A percentile compares a stretch with the other conserved stretches of the same genome.
Evolutionary conservation across 2,329 filamentous ascomycete genomes (phyloP).

Genomic region (Neophaeococcomyces mojaviensis): DNA sequence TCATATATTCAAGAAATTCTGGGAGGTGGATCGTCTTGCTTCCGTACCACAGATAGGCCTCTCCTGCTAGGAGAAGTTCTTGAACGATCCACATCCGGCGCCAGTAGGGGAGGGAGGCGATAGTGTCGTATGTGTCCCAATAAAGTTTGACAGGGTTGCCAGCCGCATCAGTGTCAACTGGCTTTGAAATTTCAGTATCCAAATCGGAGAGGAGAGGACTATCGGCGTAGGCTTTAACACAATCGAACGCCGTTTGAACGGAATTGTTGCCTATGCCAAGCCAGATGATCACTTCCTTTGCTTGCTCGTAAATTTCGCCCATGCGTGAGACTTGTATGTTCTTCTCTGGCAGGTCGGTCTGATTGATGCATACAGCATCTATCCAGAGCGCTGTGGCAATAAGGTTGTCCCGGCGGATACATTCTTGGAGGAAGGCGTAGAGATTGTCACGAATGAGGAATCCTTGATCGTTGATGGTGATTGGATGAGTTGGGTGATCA

Average conservation of each 20-base stretch:
- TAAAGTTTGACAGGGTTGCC: too few relatives aligned
- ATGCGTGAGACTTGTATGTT: conserved; percentile 11
- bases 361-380: conserved; percentile 15
- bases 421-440: too few relatives aligned
- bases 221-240: too few relatives aligned
- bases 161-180: too few relatives aligned
- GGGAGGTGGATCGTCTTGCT: neutral
- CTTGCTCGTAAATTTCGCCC: conserved; percentile 12
- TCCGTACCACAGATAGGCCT: neutral
- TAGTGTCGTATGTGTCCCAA: too few relatives aligned
- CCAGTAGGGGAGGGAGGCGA: neutral
- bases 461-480: too few relatives aligned
- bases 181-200: too few relatives aligned
- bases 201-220: too few relatives aligned
- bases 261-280: conserved; percentile 10
- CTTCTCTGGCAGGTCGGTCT: conserved; percentile 11
- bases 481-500: too few relatives aligned
- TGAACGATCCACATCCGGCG: neutral
- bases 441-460: too few relatives aligned
- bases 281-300: conserved; percentile 11
- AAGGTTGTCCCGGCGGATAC: too few relatives aligned
- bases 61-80: neutral
- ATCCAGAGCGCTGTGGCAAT: conserved; percentile 24
- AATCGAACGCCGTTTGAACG: too few relatives aligned
- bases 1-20: neutral